Evolutionary conservation across 1,284 basidiomycete species (phyloP).

Genomic region (Leucocoprinus gongylophorus): DNA sequence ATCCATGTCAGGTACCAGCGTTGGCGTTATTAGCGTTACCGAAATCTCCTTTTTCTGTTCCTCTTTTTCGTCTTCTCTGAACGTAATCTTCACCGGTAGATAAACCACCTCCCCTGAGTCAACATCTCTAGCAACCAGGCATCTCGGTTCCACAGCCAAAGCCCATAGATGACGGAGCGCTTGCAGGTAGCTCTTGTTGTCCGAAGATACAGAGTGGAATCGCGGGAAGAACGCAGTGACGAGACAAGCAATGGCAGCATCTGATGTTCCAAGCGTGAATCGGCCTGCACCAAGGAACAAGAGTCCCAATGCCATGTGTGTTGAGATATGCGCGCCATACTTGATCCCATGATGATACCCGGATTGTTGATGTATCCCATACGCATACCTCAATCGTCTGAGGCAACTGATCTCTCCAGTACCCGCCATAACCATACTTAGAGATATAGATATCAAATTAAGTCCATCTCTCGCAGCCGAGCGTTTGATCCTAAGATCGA

Average conservation of each 20-base stretch:
- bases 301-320: slow-evolving; percentile 87
- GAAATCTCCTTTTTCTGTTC: slow-evolving; percentile 35
- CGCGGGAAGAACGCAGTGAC: slow-evolving; percentile 89
- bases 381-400: slow-evolving; percentile 82
- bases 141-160: slow-evolving; percentile 89
- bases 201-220: slow-evolving; percentile 70
- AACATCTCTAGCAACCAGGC: slow-evolving; percentile 85
- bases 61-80: slow-evolving; percentile 48
- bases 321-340: slow-evolving; percentile 89
- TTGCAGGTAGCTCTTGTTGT: slow-evolving; percentile 90
- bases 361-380: slow-evolving; percentile 78
- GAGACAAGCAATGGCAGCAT: slow-evolving; percentile 87
- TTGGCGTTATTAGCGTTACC: slow-evolving; percentile 79
- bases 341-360: slow-evolving; percentile 76
- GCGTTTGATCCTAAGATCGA: slow-evolving; percentile 81
- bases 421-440: slow-evolving; percentile 93
- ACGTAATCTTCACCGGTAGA: slow-evolving; percentile 81
- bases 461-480: slow-evolving; percentile 84
- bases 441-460: slow-evolving; percentile 78
- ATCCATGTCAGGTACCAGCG: slow-evolving; percentile 84
- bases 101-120: slow-evolving; percentile 87
- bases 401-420: slow-evolving; percentile 92
- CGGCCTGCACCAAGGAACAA: slow-evolving; percentile 93
- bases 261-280: slow-evolving; percentile 88
- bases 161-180: slow-evolving; percentile 95